A percentile compares a stretch with the other conserved stretches of the same genome.
Conservation (phyloP, 129 eudicot species). For the Artemisia argyi region DNA sequence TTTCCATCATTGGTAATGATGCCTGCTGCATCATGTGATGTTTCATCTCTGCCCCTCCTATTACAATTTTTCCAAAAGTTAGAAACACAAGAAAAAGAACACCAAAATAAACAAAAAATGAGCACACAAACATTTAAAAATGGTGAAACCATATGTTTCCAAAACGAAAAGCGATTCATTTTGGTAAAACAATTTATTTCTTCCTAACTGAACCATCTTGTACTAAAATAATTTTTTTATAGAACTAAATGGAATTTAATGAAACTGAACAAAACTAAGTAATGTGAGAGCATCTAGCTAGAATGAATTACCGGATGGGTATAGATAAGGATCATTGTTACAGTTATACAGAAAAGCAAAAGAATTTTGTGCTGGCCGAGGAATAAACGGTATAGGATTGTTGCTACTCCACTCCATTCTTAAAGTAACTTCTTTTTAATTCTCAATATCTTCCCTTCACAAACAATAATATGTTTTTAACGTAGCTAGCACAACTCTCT, state of each 20-base stretch:
- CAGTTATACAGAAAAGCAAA: constrained; percentile 61
- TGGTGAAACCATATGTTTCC: not conserved
- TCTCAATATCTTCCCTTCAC: not conserved
- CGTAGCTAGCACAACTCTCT: not conserved
- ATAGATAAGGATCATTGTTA: constrained; percentile 47
- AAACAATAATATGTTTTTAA: not conserved
- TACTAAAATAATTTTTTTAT: not conserved
- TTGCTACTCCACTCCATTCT: constrained; percentile 71
- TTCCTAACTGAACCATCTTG: not conserved
- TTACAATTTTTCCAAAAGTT: constrained; percentile 5
- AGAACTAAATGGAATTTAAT: not conserved
- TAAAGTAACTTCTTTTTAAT: not conserved
- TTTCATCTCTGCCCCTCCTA: constrained; percentile 46
- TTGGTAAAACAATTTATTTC: not conserved
- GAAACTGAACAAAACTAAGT: constrained; percentile 4
- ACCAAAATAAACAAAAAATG: not conserved
- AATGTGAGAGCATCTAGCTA: not conserved
- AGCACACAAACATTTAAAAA: constrained; percentile 1
- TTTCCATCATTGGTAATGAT: constrained; percentile 38
- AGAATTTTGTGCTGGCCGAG: constrained; percentile 50
- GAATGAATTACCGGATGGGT: constrained; percentile 38
- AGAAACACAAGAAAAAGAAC: not conserved
- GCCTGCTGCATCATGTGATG: constrained; percentile 33
- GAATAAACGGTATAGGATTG: constrained; percentile 40
- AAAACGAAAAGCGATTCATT: too few relatives aligned